Evolutionary conservation across 2,329 filamentous ascomycete genomes (phyloP).

Genomic region (Exophiala alcalophila): DNA sequence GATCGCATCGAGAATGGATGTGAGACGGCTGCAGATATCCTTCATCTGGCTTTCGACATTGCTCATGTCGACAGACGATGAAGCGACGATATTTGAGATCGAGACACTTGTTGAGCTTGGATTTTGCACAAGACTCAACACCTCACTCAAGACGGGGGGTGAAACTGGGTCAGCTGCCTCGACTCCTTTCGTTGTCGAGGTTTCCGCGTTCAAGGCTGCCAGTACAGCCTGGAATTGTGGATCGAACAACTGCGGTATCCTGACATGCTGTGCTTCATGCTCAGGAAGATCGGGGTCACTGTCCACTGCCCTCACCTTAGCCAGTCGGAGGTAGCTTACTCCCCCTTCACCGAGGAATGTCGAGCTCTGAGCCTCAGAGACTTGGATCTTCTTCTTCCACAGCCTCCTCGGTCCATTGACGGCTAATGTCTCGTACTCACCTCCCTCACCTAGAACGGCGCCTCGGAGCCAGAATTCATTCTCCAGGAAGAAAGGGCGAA

Average conservation of each 20-base stretch:
- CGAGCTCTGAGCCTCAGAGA: constrained; percentile 54
- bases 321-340: constrained; percentile 67
- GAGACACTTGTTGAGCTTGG: too few species aligned
- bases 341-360: constrained; percentile 70
- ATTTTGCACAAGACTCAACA: too few species aligned
- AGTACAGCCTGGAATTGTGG: constrained; percentile 52
- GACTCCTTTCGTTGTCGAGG: too few species aligned
- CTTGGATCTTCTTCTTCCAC: constrained; percentile 68
- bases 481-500: constrained; percentile 56
- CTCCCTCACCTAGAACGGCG: constrained; percentile 83
- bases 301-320: constrained; percentile 53
- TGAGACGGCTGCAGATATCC: constrained; percentile 13
- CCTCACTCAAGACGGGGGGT: too few species aligned
- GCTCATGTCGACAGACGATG: background rate
- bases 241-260: constrained; percentile 50
- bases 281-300: constrained; percentile 35
- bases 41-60: constrained; percentile 21
- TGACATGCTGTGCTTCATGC: background rate
- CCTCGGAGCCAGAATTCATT: constrained; percentile 56
- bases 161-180: too few species aligned
- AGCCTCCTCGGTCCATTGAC: constrained; percentile 71
- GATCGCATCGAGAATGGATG: constrained; percentile 5
- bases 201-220: constrained; percentile 16
- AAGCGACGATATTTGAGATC: constrained; percentile 16
- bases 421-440: constrained; percentile 92